Conservation (phyloP, 2,329 filamentous ascomycete genomes). For the Colletotrichum liriopes region DNA sequence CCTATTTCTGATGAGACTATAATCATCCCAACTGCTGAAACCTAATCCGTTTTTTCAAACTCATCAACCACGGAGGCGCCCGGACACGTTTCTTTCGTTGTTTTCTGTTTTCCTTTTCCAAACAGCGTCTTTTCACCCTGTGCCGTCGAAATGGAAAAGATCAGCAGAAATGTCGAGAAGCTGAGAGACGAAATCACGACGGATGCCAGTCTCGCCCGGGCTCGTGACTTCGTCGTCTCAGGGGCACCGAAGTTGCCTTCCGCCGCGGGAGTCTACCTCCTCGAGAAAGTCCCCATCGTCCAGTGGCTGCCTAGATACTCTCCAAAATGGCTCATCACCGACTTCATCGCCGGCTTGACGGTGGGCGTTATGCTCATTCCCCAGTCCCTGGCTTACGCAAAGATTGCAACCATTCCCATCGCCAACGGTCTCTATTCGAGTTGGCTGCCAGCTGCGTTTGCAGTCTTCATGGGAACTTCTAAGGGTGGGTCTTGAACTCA, state of each 20-base stretch:
- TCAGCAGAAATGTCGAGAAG: conserved; percentile 12
- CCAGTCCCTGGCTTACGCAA: conserved; percentile 74
- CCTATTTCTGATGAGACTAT: conserved; percentile 8
- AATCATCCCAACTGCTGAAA: conserved; percentile 39
- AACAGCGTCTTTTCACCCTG: not conserved
- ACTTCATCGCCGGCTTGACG: conserved; percentile 74
- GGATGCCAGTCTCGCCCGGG: conserved; percentile 53
- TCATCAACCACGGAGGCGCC: not conserved
- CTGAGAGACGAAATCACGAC: conserved; percentile 46
- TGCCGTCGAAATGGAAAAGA: conserved; percentile 26
- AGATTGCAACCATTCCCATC: conserved; percentile 74
- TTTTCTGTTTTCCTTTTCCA: not conserved
- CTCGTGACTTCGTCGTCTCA: conserved; percentile 50
- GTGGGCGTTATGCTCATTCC: conserved; percentile 74
- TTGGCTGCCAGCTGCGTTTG: conserved; percentile 72
- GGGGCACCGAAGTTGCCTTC: conserved; percentile 61
- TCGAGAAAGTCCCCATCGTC: conserved; percentile 74
- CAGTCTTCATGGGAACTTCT: conserved; percentile 74
- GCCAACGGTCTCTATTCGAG: conserved; percentile 73
- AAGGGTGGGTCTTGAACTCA: conserved; percentile 61
- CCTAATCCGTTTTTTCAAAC: conserved; percentile 22
- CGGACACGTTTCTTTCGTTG: not conserved
- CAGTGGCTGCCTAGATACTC: conserved; percentile 76
- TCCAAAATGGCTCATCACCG: conserved; percentile 73
- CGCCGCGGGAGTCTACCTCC: conserved; percentile 68